These are phyloP conservation scores for Tolypocladium sp. DNA, from an alignment of 2,329 filamentous ascomycete species.

Conservation along the genomic window DNA sequence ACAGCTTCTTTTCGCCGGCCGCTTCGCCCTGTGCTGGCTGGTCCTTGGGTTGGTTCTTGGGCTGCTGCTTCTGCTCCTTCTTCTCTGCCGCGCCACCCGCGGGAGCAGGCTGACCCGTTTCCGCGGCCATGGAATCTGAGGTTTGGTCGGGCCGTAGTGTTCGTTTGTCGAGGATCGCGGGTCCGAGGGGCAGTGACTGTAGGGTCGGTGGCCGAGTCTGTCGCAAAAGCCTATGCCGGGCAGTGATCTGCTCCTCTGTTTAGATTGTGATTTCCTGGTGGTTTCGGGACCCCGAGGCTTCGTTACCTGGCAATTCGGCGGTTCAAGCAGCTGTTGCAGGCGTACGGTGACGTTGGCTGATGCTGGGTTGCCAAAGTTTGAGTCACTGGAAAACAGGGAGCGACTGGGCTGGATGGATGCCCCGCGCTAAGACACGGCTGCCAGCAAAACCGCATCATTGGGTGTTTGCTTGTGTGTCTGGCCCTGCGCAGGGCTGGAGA, in stretches of 20 bases:
- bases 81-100: slow-evolving; percentile 13
- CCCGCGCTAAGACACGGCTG: slow-evolving; percentile 20
- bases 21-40: slow-evolving; percentile 4
- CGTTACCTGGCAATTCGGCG: neutral
- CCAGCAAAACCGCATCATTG: neutral
- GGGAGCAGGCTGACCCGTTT: slow-evolving; percentile 19
- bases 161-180: neutral
- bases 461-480: neutral
- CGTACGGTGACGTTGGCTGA: slow-evolving; percentile 1
- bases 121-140: slow-evolving; percentile 18
- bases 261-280: neutral
- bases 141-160: neutral
- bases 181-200: neutral
- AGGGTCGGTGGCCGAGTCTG: neutral
- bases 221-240: neutral
- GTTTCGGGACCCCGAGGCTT: no score
- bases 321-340: neutral
- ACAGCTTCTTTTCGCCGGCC: slow-evolving; percentile 47
- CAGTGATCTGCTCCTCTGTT: neutral
- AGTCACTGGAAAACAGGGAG: slow-evolving; percentile 21
- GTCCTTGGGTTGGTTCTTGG: slow-evolving; percentile 14
- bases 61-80: slow-evolving; percentile 12
- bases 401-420: slow-evolving; percentile 10
- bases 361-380: slow-evolving; percentile 12
- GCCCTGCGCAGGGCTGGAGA: neutral